Base-by-base conservation (phyloP, 2,329 filamentous ascomycete genomes). In the Exophiala dermatitidis region DNA sequence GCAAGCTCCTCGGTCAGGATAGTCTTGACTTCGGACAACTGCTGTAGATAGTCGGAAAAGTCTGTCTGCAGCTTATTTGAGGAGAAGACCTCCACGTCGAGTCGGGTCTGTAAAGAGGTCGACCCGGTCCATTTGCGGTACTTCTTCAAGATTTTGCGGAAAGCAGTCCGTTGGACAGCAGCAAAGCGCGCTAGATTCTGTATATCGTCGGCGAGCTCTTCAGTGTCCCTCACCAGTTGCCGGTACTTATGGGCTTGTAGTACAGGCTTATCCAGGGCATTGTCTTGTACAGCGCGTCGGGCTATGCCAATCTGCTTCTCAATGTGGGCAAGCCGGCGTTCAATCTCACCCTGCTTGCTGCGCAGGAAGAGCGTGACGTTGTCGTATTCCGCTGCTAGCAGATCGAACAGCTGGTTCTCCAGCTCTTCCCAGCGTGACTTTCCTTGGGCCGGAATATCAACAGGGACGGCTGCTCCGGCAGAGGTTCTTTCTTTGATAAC, bases 51-150 rank as follows among this genome's bases (percentile, higher is more conserved):
- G 31, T 59, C 56, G 7, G 56, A 52, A 31, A 58, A 58, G 45
- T 62, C 60, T 4, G 60, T 54, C 12, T 53, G 43, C 26, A 63
- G 48, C 29, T 61, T 55, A 6, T 57, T 56, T n/a, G 56, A 60
- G 8, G 56, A 58, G 44, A 88, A 74, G 28, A 91, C 71, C 61
- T 83, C 79, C 31, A 83, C 77, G 56, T 79, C 81, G 69, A 93
- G 86, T 28, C 83, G 80, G 43, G 74, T 72, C 56, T 79, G 79
- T 26, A 93, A 73, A 0, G 78, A 76, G 4, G 75, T 75, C 26
- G 87, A 90, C 38, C 83, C 82, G 2, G 88, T 91, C 88, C 88
- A 93, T 77, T 90, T 90, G 77, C 85, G 74, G 71, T 93, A 91
- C 67, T 94, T 94, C 68, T 91, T 93, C 33, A 90, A 73, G 36